These are phyloP conservation scores for Carex kokanica DNA, from an alignment of 176 grass and related monocot species.

Conservation along the genomic window DNA sequence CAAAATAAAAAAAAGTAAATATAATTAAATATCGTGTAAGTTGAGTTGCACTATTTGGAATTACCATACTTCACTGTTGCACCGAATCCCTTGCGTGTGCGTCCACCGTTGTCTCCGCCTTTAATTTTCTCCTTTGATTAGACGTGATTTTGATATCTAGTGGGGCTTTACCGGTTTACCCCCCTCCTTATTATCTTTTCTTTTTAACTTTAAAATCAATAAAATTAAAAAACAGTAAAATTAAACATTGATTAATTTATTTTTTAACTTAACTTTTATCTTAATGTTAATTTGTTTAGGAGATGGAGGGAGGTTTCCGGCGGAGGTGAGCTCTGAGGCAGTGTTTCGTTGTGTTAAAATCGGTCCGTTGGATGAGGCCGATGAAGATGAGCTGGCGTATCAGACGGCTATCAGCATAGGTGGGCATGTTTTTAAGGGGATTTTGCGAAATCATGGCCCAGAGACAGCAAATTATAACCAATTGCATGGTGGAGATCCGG, in stretches of 20 bases:
- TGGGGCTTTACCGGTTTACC: conserved; percentile 29
- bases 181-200: conserved; percentile 13
- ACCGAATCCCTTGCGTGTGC: conserved; percentile 38
- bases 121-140: conserved; percentile 27
- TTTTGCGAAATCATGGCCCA: conserved; percentile 79
- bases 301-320: conserved; percentile 67
- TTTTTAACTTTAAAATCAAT: neutral
- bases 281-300: conserved; percentile 20
- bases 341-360: conserved; percentile 93
- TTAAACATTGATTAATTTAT: neutral
- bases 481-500: conserved; percentile 38
- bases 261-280: neutral
- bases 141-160: conserved; percentile 26
- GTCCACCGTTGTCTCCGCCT: conserved; percentile 10
- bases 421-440: conserved; percentile 91
- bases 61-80: conserved; percentile 28
- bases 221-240: neutral
- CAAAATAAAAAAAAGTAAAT: neutral
- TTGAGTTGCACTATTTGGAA: conserved; percentile 19
- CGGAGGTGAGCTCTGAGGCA: conserved; percentile 77
- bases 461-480: conserved; percentile 60
- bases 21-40: neutral
- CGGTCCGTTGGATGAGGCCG: conserved; percentile 75
- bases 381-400: conserved; percentile 90
- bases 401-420: conserved; percentile 93